phyloP scores from a whole-genome alignment of 2,329 filamentous ascomycete species.

The Emergomyces pasteurianus region DNA sequence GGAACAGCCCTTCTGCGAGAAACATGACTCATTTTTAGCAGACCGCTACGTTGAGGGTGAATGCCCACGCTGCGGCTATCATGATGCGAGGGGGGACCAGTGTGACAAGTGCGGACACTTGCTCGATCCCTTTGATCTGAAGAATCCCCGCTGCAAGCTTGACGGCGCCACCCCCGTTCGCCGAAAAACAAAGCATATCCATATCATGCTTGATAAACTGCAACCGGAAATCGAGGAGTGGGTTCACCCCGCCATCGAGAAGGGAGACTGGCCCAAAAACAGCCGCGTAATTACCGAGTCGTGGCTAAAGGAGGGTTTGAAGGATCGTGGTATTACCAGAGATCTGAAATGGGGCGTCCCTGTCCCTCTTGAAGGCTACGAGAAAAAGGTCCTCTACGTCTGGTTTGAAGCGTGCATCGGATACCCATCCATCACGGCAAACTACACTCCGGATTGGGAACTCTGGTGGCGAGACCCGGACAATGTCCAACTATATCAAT shows the following conservation, averaged over 20 bases:
- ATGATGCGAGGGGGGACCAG: constrained; percentile 61
- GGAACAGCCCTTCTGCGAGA: constrained; percentile 79
- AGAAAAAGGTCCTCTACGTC: constrained; percentile 69
- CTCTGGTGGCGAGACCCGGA: constrained; percentile 80
- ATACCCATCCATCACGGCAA: constrained; percentile 75
- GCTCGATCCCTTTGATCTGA: constrained; percentile 60
- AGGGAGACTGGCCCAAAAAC: constrained; percentile 45
- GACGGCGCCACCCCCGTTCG: constrained; percentile 71
- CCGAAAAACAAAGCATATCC: constrained; percentile 79
- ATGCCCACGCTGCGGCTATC: constrained; percentile 43
- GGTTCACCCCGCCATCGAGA: constrained; percentile 59
- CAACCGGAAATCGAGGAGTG: constrained; percentile 66
- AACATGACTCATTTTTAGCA: constrained; percentile 44
- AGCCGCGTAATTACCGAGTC: constrained; percentile 34
- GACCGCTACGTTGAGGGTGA: constrained; percentile 39
- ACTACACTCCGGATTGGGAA: constrained; percentile 72
- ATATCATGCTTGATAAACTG: constrained; percentile 73
- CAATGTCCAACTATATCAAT: constrained; percentile 71
- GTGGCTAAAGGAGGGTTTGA: constrained; percentile 56
- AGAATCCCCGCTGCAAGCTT: constrained; percentile 83
- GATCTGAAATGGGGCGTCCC: constrained; percentile 72
- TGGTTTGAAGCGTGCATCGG: constrained; percentile 78
- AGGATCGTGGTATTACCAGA: constrained; percentile 68
- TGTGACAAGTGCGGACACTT: constrained; percentile 64
- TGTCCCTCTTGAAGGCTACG: constrained; percentile 43